Percentiles rank a stretch among this genome's conserved stretches.
Evolutionary conservation across 768 basidiomycete genomes (phyloP).

Genomic region (Sarcodon aspratus): DNA sequence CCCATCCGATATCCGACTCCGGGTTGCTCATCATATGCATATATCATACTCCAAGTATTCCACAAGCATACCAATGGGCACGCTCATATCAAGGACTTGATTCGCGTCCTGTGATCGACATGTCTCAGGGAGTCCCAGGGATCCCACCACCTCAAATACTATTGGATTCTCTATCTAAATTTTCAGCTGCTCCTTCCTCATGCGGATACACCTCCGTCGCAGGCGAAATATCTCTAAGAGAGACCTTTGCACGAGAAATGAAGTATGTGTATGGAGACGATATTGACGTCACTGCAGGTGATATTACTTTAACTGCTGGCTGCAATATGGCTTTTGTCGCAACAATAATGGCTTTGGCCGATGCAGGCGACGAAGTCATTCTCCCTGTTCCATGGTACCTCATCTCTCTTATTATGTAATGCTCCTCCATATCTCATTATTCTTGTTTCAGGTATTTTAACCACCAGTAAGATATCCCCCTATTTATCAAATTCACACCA

Average conservation of each 20-base stretch:
- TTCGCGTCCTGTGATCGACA: constrained; percentile 43
- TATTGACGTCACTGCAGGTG: constrained; percentile 36
- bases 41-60: constrained; percentile 43
- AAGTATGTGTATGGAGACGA: constrained; percentile 38
- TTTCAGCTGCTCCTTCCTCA: constrained; percentile 28
- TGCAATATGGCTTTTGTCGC: constrained; percentile 67
- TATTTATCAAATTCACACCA: background rate
- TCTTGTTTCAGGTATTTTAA: constrained; percentile 48
- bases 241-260: constrained; percentile 52
- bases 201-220: constrained; percentile 49
- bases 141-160: constrained; percentile 58
- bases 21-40: background rate
- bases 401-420: background rate
- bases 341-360: constrained; percentile 50
- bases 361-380: constrained; percentile 59
- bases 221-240: constrained; percentile 43
- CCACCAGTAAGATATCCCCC: constrained; percentile 34
- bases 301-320: constrained; percentile 60
- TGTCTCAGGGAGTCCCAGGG: constrained; percentile 71
- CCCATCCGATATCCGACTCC: background rate
- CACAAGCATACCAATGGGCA: constrained; percentile 48
- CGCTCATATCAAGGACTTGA: constrained; percentile 26
- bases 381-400: constrained; percentile 60
- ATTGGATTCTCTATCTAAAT: constrained; percentile 34
- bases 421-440: background rate